Conservation (phyloP, 768 basidiomycete species). For the Suillus luteus region DNA sequence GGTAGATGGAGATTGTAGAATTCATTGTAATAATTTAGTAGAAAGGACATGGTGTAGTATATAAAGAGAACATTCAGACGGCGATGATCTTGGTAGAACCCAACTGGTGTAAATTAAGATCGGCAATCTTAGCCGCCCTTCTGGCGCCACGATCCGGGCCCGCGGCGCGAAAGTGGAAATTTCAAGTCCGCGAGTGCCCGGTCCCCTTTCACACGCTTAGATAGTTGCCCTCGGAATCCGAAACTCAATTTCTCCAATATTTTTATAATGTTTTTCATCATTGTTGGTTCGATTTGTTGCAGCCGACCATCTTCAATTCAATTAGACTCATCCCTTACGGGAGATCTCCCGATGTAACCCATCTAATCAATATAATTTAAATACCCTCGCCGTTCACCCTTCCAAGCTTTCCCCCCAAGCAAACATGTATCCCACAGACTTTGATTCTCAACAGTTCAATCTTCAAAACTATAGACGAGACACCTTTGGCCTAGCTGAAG, state of each 20-base stretch:
- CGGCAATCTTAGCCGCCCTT: conserved; percentile 1
- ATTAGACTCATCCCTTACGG: background rate
- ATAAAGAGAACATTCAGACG: too few relatives aligned
- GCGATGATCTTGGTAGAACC: background rate
- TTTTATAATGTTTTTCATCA: too few relatives aligned
- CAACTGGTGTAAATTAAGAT: conserved; percentile 4
- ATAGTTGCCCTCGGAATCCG: background rate
- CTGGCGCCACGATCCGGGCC: conserved; percentile 9
- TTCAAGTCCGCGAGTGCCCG: background rate
- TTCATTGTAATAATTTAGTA: background rate
- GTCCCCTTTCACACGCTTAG: background rate
- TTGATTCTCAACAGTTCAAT: conserved; percentile 3
- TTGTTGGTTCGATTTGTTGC: too few relatives aligned
- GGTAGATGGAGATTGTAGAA: background rate
- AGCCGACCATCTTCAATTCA: background rate
- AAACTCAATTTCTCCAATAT: too few relatives aligned
- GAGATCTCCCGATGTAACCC: too few relatives aligned
- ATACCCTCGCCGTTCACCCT: background rate
- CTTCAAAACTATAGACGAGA: background rate
- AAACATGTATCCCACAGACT: conserved; percentile 9
- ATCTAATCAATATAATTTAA: background rate
- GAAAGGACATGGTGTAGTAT: too few relatives aligned
- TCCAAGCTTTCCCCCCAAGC: background rate
- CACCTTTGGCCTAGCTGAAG: background rate
- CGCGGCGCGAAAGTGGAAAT: background rate